Evolutionary conservation across 805 yeast species (phyloP).

Genomic region (Barnettozyma californica): DNA sequence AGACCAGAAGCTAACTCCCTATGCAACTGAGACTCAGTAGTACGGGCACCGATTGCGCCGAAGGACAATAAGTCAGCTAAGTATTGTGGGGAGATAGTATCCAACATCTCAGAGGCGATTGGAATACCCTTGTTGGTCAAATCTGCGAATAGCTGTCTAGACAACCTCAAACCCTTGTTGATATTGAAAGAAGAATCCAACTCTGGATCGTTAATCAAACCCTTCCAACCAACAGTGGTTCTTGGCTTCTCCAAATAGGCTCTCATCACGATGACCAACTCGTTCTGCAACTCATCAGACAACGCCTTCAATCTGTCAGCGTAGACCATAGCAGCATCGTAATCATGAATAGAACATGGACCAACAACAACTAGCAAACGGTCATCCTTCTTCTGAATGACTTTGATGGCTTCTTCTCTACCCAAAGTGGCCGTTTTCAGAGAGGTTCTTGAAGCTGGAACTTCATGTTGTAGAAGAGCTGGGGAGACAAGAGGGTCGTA

Average conservation of each 20-base stretch:
- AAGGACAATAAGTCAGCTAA: conserved; percentile 84
- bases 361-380: conserved; percentile 86
- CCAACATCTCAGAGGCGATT: conserved; percentile 96
- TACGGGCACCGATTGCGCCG: conserved; percentile 99
- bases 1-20: conserved; percentile 96
- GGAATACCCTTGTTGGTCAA: conserved; percentile 80
- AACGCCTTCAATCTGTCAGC: conserved; percentile 62
- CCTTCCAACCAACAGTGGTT: conserved; percentile 99
- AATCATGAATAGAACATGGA: conserved; percentile 95
- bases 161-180: conserved; percentile 85
- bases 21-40: conserved; percentile 97
- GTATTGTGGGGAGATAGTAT: conserved; percentile 95
- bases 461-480: conserved; percentile 80
- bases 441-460: conserved; percentile 55
- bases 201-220: conserved; percentile 95
- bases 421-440: conserved; percentile 66
- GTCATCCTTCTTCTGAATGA: conserved; percentile 74
- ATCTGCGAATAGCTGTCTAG: conserved; percentile 80
- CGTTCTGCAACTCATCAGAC: conserved; percentile 66
- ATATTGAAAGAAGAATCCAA: conserved; percentile 88
- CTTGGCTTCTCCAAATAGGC: conserved; percentile 98
- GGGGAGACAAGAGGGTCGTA: conserved; percentile 95
- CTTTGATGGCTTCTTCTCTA: conserved; percentile 71
- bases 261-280: conserved; percentile 86
- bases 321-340: conserved; percentile 84